Base-by-base conservation (phyloP, 257 asterid species). In the Lycium barbarum region DNA sequence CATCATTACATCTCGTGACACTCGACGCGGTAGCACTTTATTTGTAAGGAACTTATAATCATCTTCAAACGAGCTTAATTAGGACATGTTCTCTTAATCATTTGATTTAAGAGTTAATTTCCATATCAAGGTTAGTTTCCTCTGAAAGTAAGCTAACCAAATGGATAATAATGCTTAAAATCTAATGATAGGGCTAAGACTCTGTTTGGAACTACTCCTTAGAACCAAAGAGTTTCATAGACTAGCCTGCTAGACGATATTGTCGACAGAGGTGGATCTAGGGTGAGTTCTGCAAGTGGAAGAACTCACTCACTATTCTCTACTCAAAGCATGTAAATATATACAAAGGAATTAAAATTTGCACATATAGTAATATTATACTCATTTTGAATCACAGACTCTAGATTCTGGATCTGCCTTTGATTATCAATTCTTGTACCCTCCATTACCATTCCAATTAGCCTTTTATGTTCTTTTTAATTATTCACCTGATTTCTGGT, bases 1-100 rank as follows among this genome's bases (percentile, higher is more conserved):
- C 91, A 89, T 89, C 90, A 88, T 91, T 83, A 61, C 84, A 81
- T 62, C 82, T 85, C 62, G 86, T 80, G 86, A 88, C 88, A 72
- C 84, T 83, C 68, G 70, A 84, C 82, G 18, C 38, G 14, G 79
- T 55, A 82, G 43, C 68, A 57, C 45, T 33, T 78, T 78, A 26
- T 33, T 72, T 51, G 65, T 78, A 78, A 53, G 65, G 49, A 78
- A 26, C 82, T 51, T 26, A 26, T 76, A 51, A 76, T 76, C 65
- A 76, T 51, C 20, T 51, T 26, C 63, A 53, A 26, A 51, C 47
- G 82, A 51, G 58, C 43, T 74, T 53, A 26, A 76, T 76, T 76
- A 76, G 22, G 82, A 53, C 82, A 78, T 53, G 65, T 53, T 78
- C 82, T 78, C 82, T 78, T 53, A 78, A 78, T 78, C 65, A 53